Evolutionary conservation across 2,329 filamentous ascomycete genomes (phyloP).

Genomic region (Blumeria hordei): DNA sequence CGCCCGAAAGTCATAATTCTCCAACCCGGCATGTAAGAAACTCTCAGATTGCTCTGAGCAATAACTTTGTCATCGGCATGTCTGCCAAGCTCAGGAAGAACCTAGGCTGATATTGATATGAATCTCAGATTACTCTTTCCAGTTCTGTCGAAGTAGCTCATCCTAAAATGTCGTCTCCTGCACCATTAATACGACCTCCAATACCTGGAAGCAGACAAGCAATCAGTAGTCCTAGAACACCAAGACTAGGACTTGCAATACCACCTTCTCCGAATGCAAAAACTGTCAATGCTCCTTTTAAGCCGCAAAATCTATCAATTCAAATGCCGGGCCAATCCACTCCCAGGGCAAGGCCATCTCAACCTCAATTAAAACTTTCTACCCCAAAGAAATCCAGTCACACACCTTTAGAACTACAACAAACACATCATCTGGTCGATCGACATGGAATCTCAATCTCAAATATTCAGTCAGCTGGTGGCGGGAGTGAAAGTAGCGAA

Average conservation of each 20-base stretch:
- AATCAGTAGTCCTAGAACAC: slow-evolving; percentile 11
- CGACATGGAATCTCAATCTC: slow-evolving; percentile 19
- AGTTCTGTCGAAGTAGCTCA: slow-evolving; percentile 5
- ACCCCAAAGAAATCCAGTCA: slow-evolving; percentile 69
- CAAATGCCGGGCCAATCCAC: slow-evolving; percentile 12
- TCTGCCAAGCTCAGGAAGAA: neutral
- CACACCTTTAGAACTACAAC: slow-evolving; percentile 40
- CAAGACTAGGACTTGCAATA: slow-evolving; percentile 57
- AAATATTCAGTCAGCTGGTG: slow-evolving; percentile 42
- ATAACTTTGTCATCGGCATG: neutral
- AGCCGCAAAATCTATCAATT: slow-evolving; percentile 9
- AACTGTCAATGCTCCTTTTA: slow-evolving; percentile 27
- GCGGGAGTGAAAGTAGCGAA: slow-evolving; percentile 56
- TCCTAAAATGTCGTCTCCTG: slow-evolving; percentile 16
- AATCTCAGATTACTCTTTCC: slow-evolving; percentile 6
- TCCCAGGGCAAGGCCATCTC: slow-evolving; percentile 23
- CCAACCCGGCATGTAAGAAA: slow-evolving; percentile 3
- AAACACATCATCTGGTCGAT: slow-evolving; percentile 17
- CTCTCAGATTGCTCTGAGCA: slow-evolving; percentile 3
- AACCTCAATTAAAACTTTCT: slow-evolving; percentile 62
- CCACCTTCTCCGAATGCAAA: slow-evolving; percentile 67
- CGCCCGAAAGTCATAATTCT: neutral
- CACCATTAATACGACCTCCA: slow-evolving; percentile 15
- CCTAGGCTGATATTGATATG: neutral
- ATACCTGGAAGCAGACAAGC: slow-evolving; percentile 14